phyloP scores from a whole-genome alignment of 352 stramenopile genomes.

The Phytophthora brassicae region DNA sequence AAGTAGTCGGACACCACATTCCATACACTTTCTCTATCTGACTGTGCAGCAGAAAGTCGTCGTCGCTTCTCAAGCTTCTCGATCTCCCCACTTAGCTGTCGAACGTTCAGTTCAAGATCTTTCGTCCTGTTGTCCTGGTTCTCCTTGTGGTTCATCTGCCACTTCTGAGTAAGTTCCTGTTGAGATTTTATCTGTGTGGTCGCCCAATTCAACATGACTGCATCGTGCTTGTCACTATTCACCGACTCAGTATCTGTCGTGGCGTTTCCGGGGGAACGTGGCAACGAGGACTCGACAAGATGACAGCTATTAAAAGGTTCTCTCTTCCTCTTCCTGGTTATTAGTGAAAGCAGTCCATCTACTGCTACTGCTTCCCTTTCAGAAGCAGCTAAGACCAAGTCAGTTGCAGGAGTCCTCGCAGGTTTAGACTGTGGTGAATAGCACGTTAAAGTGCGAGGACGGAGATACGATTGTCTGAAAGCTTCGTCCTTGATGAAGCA shows the following conservation, averaged over 20 bases:
- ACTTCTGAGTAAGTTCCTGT: background rate
- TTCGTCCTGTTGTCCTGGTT: background rate
- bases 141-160: background rate
- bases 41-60: background rate
- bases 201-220: background rate
- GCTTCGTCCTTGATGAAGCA: background rate
- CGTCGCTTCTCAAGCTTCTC: slow-evolving; percentile 2
- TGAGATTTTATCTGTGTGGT: background rate
- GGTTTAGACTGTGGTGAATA: background rate
- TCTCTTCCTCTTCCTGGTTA: background rate
- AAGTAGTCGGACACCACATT: slow-evolving; percentile 10
- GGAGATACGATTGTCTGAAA: background rate
- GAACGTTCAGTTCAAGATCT: background rate
- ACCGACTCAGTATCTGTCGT: background rate
- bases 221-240: background rate
- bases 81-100: background rate
- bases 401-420: background rate
- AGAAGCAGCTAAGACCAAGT: background rate
- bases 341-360: background rate
- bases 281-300: background rate
- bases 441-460: background rate
- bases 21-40: slow-evolving; percentile 11
- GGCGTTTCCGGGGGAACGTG: background rate
- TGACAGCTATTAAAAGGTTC: background rate
- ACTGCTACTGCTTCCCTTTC: background rate